These are phyloP conservation scores for Cladobotryum mycophilum DNA, from an alignment of 2,329 filamentous ascomycete genomes.

Conservation along the genomic window DNA sequence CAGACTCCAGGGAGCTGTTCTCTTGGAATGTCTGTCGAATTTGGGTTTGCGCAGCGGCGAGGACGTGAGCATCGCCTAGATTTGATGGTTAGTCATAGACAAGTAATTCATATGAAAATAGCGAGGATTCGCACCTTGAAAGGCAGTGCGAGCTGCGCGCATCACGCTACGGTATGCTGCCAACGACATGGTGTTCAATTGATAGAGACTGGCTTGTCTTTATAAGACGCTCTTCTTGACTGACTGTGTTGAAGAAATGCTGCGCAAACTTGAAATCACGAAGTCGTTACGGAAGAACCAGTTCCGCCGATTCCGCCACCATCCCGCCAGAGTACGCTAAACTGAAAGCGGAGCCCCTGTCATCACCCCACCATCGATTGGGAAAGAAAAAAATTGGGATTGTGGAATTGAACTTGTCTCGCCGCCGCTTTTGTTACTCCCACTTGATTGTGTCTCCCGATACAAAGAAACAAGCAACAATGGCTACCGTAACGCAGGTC, in stretches of 20 bases:
- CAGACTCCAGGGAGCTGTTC: slow-evolving; percentile 53
- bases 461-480: slow-evolving; percentile 26
- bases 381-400: slow-evolving; percentile 10
- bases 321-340: neutral
- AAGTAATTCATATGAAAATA: neutral
- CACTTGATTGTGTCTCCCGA: no score
- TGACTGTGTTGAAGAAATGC: neutral
- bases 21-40: slow-evolving; percentile 69
- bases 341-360: neutral
- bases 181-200: slow-evolving; percentile 51
- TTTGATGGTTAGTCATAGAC: neutral
- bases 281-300: slow-evolving; percentile 12
- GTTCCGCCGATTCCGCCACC: slow-evolving; percentile 20
- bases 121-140: slow-evolving; percentile 55
- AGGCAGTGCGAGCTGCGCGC: slow-evolving; percentile 75
- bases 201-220: neutral
- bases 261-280: neutral
- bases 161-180: slow-evolving; percentile 75
- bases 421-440: no score
- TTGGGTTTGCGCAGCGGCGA: slow-evolving; percentile 64
- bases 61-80: slow-evolving; percentile 62
- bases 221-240: neutral
- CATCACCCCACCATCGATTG: slow-evolving; percentile 9
- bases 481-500: slow-evolving; percentile 60
- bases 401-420: slow-evolving; percentile 1